Conservation (phyloP, 2,329 filamentous ascomycete genomes). For the Thielaviopsis cerberus region DNA sequence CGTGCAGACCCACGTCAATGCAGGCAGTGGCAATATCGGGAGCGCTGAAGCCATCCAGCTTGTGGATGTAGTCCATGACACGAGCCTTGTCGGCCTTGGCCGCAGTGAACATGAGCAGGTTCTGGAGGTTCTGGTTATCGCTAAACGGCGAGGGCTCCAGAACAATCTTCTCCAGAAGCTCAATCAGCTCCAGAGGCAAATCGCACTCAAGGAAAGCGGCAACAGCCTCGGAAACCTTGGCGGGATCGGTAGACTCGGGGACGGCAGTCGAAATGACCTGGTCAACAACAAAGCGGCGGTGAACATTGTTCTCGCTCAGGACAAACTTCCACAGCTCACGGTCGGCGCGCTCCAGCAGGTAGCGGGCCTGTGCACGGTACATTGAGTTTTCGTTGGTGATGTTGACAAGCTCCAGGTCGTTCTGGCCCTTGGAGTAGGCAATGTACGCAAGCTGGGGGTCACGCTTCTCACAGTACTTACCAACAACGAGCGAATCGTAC, state of each 20-base stretch:
- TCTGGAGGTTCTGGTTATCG: slow-evolving; percentile 91
- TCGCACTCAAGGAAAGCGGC: slow-evolving; percentile 83
- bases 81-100: slow-evolving; percentile 90
- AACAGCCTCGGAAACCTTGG: slow-evolving; percentile 87
- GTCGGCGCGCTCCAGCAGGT: slow-evolving; percentile 79
- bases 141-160: slow-evolving; percentile 98
- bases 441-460: slow-evolving; percentile 92
- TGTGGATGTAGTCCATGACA: slow-evolving; percentile 91
- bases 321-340: slow-evolving; percentile 87
- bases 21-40: slow-evolving; percentile 86
- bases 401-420: slow-evolving; percentile 88
- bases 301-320: slow-evolving; percentile 84
- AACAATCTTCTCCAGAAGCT: slow-evolving; percentile 96
- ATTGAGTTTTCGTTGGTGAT: slow-evolving; percentile 99
- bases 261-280: slow-evolving; percentile 93
- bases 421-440: slow-evolving; percentile 89
- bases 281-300: slow-evolving; percentile 82
- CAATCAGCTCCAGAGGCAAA: slow-evolving; percentile 82
- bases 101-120: slow-evolving; percentile 86
- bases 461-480: slow-evolving; percentile 97
- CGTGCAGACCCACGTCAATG: slow-evolving; percentile 83
- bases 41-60: slow-evolving; percentile 71
- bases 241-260: slow-evolving; percentile 75
- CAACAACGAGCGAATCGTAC: slow-evolving; percentile 80
- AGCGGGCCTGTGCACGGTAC: slow-evolving; percentile 95